phyloP scores from a whole-genome alignment of 345 rosid species.

The Eucalyptus erythrocorys region DNA sequence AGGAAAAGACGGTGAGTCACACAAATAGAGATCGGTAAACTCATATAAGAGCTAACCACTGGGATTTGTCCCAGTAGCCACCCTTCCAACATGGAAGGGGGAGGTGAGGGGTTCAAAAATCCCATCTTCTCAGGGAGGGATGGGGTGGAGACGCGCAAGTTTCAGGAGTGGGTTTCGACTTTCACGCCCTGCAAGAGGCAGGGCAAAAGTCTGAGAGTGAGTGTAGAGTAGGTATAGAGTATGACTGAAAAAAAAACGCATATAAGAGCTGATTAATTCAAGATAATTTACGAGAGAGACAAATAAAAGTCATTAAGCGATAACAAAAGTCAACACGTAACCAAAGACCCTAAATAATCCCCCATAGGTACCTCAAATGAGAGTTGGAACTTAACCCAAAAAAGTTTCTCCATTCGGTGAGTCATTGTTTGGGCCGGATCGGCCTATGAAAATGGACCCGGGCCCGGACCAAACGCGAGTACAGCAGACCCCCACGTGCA shows the following conservation, averaged over 20 bases:
- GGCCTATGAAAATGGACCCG: background rate
- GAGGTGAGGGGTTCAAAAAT: too few species aligned
- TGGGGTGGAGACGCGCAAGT: too few species aligned
- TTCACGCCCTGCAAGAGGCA: too few species aligned
- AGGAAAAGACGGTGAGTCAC: background rate
- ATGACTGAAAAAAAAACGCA: too few species aligned
- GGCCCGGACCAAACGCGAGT: background rate
- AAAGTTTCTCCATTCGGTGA: background rate
- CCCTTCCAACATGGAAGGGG: too few species aligned
- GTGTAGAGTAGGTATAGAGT: too few species aligned
- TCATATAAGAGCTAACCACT: too few species aligned
- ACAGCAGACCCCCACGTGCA: background rate
- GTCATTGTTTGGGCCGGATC: background rate
- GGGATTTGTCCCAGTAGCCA: too few species aligned
- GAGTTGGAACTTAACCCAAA: background rate
- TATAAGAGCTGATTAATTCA: rapidly evolving
- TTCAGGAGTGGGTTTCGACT: too few species aligned
- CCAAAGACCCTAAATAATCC: background rate
- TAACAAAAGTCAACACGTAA: background rate
- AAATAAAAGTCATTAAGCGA: background rate
- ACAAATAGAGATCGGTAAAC: background rate
- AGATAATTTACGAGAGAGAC: background rate
- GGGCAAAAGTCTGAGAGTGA: too few species aligned
- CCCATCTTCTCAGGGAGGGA: too few species aligned
- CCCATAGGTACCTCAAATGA: background rate